Conservation (phyloP, 2,329 filamentous ascomycete species). For the Laburnicola sp. region DNA sequence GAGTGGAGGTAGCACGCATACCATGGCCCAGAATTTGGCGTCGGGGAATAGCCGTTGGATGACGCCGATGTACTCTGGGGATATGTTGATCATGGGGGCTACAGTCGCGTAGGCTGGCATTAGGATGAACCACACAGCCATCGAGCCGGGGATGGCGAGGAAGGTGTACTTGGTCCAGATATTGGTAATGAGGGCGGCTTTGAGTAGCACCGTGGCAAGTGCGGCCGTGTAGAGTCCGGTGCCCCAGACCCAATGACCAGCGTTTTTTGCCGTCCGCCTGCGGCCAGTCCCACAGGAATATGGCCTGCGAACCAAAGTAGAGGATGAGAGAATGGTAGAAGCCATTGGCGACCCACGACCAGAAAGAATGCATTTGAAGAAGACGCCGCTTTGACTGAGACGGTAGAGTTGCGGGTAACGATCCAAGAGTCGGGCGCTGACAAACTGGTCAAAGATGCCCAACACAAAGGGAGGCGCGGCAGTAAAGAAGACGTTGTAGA, state of each 20-base stretch:
- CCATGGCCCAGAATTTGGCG: constrained; percentile 89
- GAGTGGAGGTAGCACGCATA: constrained; percentile 74
- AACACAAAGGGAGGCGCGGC: constrained; percentile 90
- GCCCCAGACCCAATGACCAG: constrained; percentile 98
- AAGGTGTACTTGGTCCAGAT: constrained; percentile 99
- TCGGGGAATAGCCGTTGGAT: constrained; percentile 78
- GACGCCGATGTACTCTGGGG: constrained; percentile 81
- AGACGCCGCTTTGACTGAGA: constrained; percentile 84
- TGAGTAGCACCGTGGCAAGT: constrained; percentile 90
- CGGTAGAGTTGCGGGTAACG: constrained; percentile 95
- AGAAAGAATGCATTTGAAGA: constrained; percentile 93
- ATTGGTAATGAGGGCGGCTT: constrained; percentile 91
- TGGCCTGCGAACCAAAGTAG: constrained; percentile 80
- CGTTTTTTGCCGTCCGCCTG: constrained; percentile 75
- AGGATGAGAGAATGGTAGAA: constrained; percentile 94
- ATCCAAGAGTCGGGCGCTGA: constrained; percentile 89
- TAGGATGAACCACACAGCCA: constrained; percentile 89
- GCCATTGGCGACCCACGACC: constrained; percentile 88
- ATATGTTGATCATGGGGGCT: constrained; percentile 79
- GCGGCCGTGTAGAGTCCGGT: constrained; percentile 91
- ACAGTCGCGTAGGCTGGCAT: constrained; percentile 84
- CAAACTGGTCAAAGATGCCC: constrained; percentile 96
- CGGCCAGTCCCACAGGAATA: constrained; percentile 80
- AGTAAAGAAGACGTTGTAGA: constrained; percentile 99
- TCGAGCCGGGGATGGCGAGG: constrained; percentile 89